Conservation (phyloP, 2,329 filamentous ascomycete genomes). For the Calycina herbarum region DNA sequence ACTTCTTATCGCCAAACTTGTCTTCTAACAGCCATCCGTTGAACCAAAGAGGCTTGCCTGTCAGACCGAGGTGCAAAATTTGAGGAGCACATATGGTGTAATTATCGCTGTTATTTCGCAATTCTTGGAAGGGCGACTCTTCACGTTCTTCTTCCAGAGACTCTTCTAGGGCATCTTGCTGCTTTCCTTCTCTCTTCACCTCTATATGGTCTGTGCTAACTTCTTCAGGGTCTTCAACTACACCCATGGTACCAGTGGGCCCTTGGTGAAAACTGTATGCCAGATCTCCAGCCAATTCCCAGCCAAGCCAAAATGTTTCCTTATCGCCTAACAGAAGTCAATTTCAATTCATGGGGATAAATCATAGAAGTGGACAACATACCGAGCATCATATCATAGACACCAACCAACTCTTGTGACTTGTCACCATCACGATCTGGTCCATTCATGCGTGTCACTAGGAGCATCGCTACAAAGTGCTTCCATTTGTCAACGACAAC, state of each 20-base stretch:
- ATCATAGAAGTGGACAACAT: slow-evolving; percentile 35
- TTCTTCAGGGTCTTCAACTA: neutral
- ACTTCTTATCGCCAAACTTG: neutral
- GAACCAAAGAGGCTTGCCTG: neutral
- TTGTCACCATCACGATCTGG: slow-evolving; percentile 33
- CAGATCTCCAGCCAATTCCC: neutral
- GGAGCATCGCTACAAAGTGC: slow-evolving; percentile 41
- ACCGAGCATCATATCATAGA: neutral
- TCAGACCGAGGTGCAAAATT: neutral
- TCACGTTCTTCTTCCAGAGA: neutral
- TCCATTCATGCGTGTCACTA: slow-evolving; percentile 47
- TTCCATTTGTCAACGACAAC: slow-evolving; percentile 1
- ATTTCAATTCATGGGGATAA: slow-evolving; percentile 29
- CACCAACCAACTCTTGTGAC: neutral
- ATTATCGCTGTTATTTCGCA: neutral
- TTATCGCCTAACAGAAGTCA: slow-evolving; percentile 47
- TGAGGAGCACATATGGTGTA: neutral
- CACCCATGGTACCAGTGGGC: neutral
- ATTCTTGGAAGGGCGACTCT: neutral
- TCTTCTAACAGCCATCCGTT: neutral
- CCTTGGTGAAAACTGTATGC: neutral
- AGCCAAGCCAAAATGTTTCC: slow-evolving; percentile 44
- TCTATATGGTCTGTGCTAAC: neutral
- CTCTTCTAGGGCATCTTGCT: neutral
- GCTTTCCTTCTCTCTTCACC: neutral